Percentiles rank a stretch among this genome's conserved stretches.
phyloP scores from a whole-genome alignment of 192 early-diverging fungal species.

The Rhizophagus prolifer region DNA sequence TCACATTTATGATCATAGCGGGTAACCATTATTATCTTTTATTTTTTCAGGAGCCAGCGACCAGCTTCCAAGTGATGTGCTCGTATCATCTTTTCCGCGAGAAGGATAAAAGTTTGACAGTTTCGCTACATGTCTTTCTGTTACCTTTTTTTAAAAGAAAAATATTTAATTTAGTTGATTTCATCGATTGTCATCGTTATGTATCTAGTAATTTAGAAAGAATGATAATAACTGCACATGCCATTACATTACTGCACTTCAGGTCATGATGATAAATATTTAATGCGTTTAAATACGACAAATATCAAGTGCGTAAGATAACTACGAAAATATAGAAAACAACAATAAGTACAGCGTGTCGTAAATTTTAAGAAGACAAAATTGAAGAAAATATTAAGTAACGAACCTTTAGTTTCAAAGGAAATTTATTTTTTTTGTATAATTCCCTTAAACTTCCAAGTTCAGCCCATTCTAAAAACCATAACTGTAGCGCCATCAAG shows the following conservation, averaged over 20 bases:
- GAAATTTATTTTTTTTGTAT: neutral
- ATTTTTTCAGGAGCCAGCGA: conserved; percentile 29
- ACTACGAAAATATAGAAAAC: neutral
- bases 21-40: neutral
- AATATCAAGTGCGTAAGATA: conserved; percentile 16
- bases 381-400: neutral
- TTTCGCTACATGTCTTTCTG: conserved; percentile 1
- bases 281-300: conserved; percentile 16
- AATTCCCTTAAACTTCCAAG: conserved; percentile 3
- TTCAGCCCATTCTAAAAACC: conserved; percentile 28
- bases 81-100: neutral
- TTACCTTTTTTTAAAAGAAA: conserved; percentile 8
- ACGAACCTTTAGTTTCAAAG: neutral
- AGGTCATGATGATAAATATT: conserved; percentile 23
- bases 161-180: neutral
- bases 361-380: neutral
- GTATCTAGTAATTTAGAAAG: too few relatives aligned
- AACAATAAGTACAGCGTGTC: neutral
- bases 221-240: neutral
- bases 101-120: conserved; percentile 14
- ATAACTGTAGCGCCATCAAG: neutral
- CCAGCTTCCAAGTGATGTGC: neutral
- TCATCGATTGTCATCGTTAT: too few relatives aligned
- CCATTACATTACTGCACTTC: conserved; percentile 23
- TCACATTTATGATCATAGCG: conserved; percentile 28